Base-by-base conservation (phyloP, 2,329 filamentous ascomycete species). In the Colletotrichum aenigma region DNA sequence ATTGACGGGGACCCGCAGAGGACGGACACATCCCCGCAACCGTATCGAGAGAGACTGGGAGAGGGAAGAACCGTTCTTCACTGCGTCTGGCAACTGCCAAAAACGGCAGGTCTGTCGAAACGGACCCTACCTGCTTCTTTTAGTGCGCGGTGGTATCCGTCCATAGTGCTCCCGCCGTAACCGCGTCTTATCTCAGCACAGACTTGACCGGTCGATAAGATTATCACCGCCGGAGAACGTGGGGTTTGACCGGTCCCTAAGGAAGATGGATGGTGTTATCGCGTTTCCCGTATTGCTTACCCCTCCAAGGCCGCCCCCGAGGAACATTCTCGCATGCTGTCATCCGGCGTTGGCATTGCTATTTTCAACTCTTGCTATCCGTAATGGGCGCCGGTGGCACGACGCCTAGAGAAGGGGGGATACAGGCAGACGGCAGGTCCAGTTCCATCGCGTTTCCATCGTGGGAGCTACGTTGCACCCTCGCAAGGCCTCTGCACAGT, bases 241-340 rank as follows among this genome's bases (percentile, higher is more conserved):
- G 65, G 48, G 43, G 43, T 55, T 56, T 66, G 21, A 38, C 21
- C 62, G 30, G 60, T 15, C 21, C 10, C 28, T 21, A 16, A 7
- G 24, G 15, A 6, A n/a, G 24, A 66, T 2, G 38, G 38, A 26
- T 38, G 30, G 66, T 30, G 30, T 69, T 61, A 69, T 61, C 52
- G 66, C 34, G 21, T 26, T 61, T 16, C 52, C 55, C 43, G 52
- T 69, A n/a, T 36, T 58, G 64, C 61, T 65, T 65, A 65, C 61
- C 61, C 36, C 15, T 7, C 24, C 58, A 24, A 36, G 32, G 18
- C n/a, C 8, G 18, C n/a, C 43, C 52, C 32, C 38, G 43, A 52
- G 38, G 52, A 61, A 64, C 21, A 18, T 60, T 70, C 71, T 66
- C 71, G 71, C 52, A 66, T 66, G 66, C 64, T 70, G 67, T 66